phyloP scores from a whole-genome alignment of 768 basidiomycete species.

The Lanmaoa pseudosensibilis region DNA sequence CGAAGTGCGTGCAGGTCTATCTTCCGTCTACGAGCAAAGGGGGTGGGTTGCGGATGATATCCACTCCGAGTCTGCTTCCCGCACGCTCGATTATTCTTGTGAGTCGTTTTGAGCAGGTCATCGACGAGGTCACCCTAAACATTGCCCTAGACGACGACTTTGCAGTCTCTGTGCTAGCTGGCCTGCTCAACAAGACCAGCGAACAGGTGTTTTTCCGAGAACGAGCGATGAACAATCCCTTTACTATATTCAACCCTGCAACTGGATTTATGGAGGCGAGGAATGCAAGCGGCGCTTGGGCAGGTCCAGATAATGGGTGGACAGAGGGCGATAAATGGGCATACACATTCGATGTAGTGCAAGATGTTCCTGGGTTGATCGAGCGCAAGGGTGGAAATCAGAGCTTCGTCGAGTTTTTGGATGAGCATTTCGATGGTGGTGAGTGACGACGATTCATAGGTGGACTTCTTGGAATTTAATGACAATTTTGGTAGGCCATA shows the following conservation, averaged over 20 bases:
- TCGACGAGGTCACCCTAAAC: not conserved
- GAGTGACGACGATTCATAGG: slow-evolving; percentile 11
- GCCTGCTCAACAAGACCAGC: slow-evolving; percentile 47
- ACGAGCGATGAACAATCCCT: slow-evolving; percentile 57
- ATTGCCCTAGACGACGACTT: slow-evolving; percentile 67
- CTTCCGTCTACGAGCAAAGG: slow-evolving; percentile 60
- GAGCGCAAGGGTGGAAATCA: slow-evolving; percentile 62
- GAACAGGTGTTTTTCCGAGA: slow-evolving; percentile 52
- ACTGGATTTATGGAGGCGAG: slow-evolving; percentile 86
- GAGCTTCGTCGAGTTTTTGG: slow-evolving; percentile 65
- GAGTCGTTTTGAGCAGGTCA: slow-evolving; percentile 20
- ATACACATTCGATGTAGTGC: slow-evolving; percentile 77
- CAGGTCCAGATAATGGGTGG: slow-evolving; percentile 72
- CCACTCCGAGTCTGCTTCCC: slow-evolving; percentile 76
- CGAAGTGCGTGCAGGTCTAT: slow-evolving; percentile 78
- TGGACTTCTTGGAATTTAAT: slow-evolving; percentile 4
- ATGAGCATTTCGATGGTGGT: slow-evolving; percentile 54
- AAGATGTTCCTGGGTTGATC: slow-evolving; percentile 64
- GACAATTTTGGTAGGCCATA: slow-evolving; percentile 51
- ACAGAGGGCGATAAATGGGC: slow-evolving; percentile 82
- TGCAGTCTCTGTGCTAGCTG: slow-evolving; percentile 64
- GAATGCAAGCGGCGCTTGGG: slow-evolving; percentile 67
- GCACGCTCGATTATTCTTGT: slow-evolving; percentile 82
- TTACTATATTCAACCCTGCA: slow-evolving; percentile 59
- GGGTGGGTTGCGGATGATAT: slow-evolving; percentile 81